Percentiles rank a stretch among this genome's conserved stretches.
phyloP scores from a whole-genome alignment of 805 yeast genomes.

The Starmerella bombi region DNA sequence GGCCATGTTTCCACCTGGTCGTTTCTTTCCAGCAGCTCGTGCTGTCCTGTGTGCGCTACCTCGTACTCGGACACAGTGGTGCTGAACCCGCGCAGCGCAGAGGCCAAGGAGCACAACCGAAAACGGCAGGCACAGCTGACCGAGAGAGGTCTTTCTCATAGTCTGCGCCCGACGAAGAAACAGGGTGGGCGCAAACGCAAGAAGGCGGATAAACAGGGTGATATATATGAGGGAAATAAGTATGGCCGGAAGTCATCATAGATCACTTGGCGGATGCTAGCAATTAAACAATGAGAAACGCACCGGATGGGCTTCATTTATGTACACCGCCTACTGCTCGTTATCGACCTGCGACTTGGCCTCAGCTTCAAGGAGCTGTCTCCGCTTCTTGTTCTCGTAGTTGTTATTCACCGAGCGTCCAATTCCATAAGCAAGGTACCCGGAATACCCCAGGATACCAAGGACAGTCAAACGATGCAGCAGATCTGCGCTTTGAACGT shows the following conservation, averaged over 20 bases:
- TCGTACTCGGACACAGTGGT: conserved; percentile 24
- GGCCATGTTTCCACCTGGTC: conserved; percentile 23
- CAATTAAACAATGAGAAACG: too few relatives aligned
- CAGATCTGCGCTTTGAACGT: conserved; percentile 56
- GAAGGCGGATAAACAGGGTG: too few relatives aligned
- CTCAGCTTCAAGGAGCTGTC: conserved; percentile 4
- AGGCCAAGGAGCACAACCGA: conserved; percentile 15
- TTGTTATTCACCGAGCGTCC: conserved; percentile 11
- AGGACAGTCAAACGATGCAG: conserved; percentile 61
- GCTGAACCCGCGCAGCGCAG: conserved; percentile 30
- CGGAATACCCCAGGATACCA: conserved; percentile 43
- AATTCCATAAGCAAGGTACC: conserved; percentile 23
- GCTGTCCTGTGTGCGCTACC: conserved; percentile 30
- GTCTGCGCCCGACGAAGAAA: conserved; percentile 20
- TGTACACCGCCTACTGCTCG: neutral
- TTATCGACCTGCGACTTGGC: neutral
- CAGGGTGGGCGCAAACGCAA: neutral
- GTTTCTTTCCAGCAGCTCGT: conserved; percentile 16
- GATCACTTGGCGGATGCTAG: too few relatives aligned
- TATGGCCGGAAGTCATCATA: too few relatives aligned
- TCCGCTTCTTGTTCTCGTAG: conserved; percentile 14
- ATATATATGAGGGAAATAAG: too few relatives aligned
- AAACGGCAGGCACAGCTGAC: conserved; percentile 23
- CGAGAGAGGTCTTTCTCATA: conserved; percentile 28
- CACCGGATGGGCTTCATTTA: too few relatives aligned